Evolutionary conservation across 192 early-diverging fungal genomes (phyloP), one percentile per base, ranked within the genome.

Genomic region (Mortierella antarctica): DNA sequence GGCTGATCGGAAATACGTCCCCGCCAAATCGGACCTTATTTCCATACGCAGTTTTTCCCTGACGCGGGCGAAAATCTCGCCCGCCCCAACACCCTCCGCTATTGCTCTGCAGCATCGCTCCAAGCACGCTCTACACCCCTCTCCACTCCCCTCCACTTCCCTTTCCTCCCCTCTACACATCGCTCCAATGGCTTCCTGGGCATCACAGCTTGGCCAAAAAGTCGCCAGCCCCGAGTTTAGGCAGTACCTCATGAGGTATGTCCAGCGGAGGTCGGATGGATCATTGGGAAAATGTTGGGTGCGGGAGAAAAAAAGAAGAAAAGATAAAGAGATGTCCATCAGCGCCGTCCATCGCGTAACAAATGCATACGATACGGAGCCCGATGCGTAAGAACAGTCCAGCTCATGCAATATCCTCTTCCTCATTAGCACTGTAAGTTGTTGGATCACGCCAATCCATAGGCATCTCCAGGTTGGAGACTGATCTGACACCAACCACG

Each of bases 191-290:
- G 67, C 69, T 66, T 79, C 76, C 52, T 79, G 76, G 76, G 76
- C 69, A 71, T 66, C 76, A 42, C 76, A 79, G 53, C 18, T 79
- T 17, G 64, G 63, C 31, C 76, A 79, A 57, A 79, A 79, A 64
- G 60, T 79, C 55, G 62, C 69, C 56, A 79, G 76, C 39, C 68
- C 68, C 51, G 92, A 93, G 74, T 91, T 91, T 76, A 86, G 88
- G 65, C 78, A 84, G 31, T 93, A 93, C 84, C 81, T 93, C 58
- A 90, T 89, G 89, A 92, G 91, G 87, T 88, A 68, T 31, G 31
- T 31, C 31, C 31, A 31, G 1, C 3, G 31, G 31, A 31, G 31
- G 31, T 31, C 31, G 31, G 31, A 31, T 31, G 31, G 31, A 31
- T 31, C 31, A 31, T 31, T 2, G 31, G 31, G 3, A 31, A 31